Evolutionary conservation across 2,329 filamentous ascomycete genomes (phyloP), one percentile per base, ranked within the genome.

Genomic region (Achaetomium macrosporum): DNA sequence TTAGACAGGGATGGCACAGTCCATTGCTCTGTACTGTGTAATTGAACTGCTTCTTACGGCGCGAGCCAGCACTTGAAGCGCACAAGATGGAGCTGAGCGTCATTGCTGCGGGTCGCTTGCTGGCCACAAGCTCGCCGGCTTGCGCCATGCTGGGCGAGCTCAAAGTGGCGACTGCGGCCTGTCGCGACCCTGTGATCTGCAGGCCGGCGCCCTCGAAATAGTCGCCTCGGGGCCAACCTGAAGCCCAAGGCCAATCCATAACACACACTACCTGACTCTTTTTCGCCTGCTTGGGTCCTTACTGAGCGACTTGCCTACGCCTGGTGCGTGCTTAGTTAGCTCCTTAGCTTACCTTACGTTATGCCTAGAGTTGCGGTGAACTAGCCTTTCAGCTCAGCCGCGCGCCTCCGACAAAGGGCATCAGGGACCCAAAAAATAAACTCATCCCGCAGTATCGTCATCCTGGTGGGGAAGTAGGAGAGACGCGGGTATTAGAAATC

Each of bases 311-410:
- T 5, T 13, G 11, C 12, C 9, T 37, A 8, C 20, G 16, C 40
- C 35, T 17, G n/a, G n/a, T n/a, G n/a, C n/a, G 20, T 20, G 25
- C 40, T 42, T 29, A 35, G 40, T 9, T 29, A 10, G 20, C 42
- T 39, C 42, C 11, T 47, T 42, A 37, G 31, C 30, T 52, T 29
- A 52, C 39, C 44, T 15, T n/a, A n/a, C 17, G 20, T 30, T 13
- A 29, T 5, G 7, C 25, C 25, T 25, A 4, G 25, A 25, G 25
- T 25, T 30, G 51, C 35, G 37, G 42, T 30, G 42, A 47, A 33
- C 42, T 33, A 19, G 37, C 36, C 19, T 39, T 42, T 42, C 42
- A 19, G 35, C 44, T 39, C 44, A 55, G 53, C 43, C 36, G 42
- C 25, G n/a, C 42, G n/a, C 10, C n/a, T 4, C 37, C 36, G 8